Conservation (phyloP, 2,329 filamentous ascomycete genomes). For the Aspergillus udagawae region DNA sequence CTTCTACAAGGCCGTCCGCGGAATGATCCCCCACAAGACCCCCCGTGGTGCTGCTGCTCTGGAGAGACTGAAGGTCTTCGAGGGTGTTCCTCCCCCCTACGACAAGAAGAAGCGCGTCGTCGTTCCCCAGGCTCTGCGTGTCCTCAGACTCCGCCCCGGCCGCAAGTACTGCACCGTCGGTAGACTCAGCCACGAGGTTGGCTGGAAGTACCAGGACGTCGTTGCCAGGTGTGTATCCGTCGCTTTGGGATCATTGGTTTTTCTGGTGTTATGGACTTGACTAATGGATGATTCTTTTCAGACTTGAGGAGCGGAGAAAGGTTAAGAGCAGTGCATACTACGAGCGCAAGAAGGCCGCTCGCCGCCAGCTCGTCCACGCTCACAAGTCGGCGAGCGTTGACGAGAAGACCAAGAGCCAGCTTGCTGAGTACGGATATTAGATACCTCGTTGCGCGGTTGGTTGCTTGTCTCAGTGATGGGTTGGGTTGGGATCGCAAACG, state of each 20-base stretch:
- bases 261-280: constrained; percentile 7
- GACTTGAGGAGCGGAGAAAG: constrained; percentile 99
- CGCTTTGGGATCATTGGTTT: constrained; percentile 3
- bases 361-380: constrained; percentile 84
- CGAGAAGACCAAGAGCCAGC: constrained; percentile 80
- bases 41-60: constrained; percentile 92
- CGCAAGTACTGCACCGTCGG: constrained; percentile 99
- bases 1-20: constrained; percentile 99
- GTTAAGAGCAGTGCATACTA: constrained; percentile 99
- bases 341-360: constrained; percentile 97
- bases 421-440: constrained; percentile 91
- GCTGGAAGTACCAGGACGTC: constrained; percentile 99
- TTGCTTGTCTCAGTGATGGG: constrained; percentile 39
- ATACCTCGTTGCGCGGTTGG: constrained; percentile 38
- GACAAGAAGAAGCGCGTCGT: constrained; percentile 99
- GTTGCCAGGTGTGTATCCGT: constrained; percentile 76
- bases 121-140: constrained; percentile 94
- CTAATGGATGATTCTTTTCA: constrained; percentile 40
- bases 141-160: constrained; percentile 95
- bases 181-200: constrained; percentile 96
- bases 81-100: constrained; percentile 97
- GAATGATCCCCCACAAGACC: constrained; percentile 99
- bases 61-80: constrained; percentile 99
- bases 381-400: constrained; percentile 88
- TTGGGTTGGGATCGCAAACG: constrained; percentile 39